A percentile compares a stretch with the other conserved stretches of the same genome.
phyloP scores from a whole-genome alignment of 177 flowering plant species.

The Telopea speciosissima region DNA sequence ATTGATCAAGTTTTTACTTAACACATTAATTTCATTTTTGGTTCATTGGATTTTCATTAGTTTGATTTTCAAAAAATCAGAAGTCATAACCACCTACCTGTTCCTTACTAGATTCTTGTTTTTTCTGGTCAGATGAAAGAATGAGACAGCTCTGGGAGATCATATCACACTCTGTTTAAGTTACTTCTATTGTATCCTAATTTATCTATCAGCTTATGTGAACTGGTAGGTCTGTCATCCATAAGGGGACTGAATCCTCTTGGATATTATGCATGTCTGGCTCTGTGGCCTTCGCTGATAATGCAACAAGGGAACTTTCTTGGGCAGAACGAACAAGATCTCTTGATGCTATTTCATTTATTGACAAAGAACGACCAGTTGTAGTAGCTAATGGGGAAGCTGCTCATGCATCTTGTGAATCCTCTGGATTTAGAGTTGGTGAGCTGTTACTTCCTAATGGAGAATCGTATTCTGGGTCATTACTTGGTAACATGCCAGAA shows the following conservation, averaged over 20 bases:
- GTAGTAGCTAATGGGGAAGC: conserved; percentile 43
- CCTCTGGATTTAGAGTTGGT: conserved; percentile 50
- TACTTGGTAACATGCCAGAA: conserved; percentile 68
- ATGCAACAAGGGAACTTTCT: conserved; percentile 36
- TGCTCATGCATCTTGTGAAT: conserved; percentile 36
- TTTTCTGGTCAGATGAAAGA: conserved; percentile 1
- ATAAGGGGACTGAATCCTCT: conserved; percentile 20
- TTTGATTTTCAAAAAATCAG: background rate
- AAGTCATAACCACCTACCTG: background rate
- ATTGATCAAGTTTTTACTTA: background rate
- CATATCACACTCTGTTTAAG: background rate
- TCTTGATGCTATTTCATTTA: conserved; percentile 32
- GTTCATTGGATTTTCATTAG: background rate
- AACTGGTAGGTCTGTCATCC: conserved; percentile 16
- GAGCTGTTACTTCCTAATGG: conserved; percentile 66
- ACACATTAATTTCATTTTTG: background rate
- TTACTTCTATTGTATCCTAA: background rate
- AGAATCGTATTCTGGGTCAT: conserved; percentile 75
- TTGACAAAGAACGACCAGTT: conserved; percentile 24
- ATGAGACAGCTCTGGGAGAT: conserved; percentile 3
- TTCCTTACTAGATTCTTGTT: background rate
- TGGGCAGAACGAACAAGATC: conserved; percentile 55
- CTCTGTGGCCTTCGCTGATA: conserved; percentile 48
- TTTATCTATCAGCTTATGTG: conserved; percentile 16
- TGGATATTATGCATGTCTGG: conserved; percentile 91